Evolutionary conservation across 306 rosid genomes (phyloP), one percentile per base, ranked within the genome.

Genomic region (Phaseolus lunatus): DNA sequence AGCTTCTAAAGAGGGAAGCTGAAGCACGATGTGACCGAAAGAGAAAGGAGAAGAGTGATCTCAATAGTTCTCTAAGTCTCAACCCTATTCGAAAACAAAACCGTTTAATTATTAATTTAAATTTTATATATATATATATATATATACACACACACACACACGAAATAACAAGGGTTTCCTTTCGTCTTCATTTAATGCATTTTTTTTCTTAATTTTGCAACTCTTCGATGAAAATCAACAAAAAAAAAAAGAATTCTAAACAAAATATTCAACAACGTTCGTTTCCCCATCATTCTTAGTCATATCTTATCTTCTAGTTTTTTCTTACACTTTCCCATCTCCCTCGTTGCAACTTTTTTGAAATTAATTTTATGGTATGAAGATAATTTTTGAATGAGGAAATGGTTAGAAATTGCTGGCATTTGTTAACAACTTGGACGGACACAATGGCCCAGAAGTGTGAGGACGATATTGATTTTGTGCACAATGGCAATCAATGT

Each of bases 381-480:
- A 22, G 10, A 20, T 3, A 53, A 10, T 0, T 20, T 53, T 22
- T 9, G 52, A 65, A n/a, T 4, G 23, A 20, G 16, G 10, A 1
- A 37, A n/a, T 71, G 69, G 45, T 37, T 26, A 20, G 13, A 82
- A 26, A 80, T 66, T 35, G 71, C 9, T 76, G 73, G 20, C 43
- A 43, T 27, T 23, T 49, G 44, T 52, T 20, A 5, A 61, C 54
- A 84, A 75, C 59, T 7, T 70, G 53, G 76, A 69, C n/a, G 67
- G 72, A 85, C 86, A 82, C 49, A 58, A 39, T 76, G 82, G 62
- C 74, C 88, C 77, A 78, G 43, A 43, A 41, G 44, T 33, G 43
- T 47, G 80, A 67, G 54, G 69, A 48, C 67, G 41, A 69, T 63
- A 56, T 57, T 71, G 73, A 72, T 82, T 71, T 73, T 70, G 43